These are phyloP conservation scores for Eucalyptus viminalis DNA, from an alignment of 345 rosid species.

Conservation along the genomic window DNA sequence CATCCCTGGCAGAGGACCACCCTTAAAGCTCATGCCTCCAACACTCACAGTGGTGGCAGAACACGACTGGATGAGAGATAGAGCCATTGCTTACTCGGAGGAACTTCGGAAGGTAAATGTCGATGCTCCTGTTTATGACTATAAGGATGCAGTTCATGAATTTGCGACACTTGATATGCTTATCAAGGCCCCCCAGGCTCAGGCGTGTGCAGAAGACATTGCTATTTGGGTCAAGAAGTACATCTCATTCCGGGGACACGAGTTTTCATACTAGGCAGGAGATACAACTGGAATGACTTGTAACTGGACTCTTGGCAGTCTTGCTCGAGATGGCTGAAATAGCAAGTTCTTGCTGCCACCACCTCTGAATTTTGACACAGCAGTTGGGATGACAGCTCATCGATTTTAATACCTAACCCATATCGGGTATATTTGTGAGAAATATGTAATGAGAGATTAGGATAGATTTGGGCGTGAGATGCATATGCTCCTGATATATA, in stretches of 20 bases:
- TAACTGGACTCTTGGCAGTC: background rate
- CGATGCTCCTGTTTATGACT: conserved; percentile 83
- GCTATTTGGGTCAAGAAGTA: conserved; percentile 91
- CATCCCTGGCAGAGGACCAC: conserved; percentile 58
- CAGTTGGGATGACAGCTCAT: background rate
- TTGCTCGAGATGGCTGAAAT: background rate
- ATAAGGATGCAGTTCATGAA: conserved; percentile 91
- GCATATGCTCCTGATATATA: background rate
- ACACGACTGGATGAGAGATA: conserved; percentile 96
- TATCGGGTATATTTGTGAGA: background rate
- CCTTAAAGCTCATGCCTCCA: conserved; percentile 84
- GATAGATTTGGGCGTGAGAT: background rate
- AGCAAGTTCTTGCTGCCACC: background rate
- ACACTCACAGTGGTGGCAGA: conserved; percentile 90
- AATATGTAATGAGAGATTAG: background rate
- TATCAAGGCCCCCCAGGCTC: conserved; percentile 80
- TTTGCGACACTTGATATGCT: conserved; percentile 95
- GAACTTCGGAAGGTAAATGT: conserved; percentile 80
- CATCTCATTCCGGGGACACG: conserved; percentile 76
- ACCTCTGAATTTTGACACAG: background rate
- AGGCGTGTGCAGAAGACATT: conserved; percentile 86
- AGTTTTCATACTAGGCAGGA: conserved; percentile 58
- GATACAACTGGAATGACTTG: background rate
- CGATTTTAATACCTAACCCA: background rate
- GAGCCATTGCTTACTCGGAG: conserved; percentile 91